These are phyloP conservation scores for Paecilomyces niveus DNA, from an alignment of 2,329 filamentous ascomycete species.

Conservation along the genomic window DNA sequence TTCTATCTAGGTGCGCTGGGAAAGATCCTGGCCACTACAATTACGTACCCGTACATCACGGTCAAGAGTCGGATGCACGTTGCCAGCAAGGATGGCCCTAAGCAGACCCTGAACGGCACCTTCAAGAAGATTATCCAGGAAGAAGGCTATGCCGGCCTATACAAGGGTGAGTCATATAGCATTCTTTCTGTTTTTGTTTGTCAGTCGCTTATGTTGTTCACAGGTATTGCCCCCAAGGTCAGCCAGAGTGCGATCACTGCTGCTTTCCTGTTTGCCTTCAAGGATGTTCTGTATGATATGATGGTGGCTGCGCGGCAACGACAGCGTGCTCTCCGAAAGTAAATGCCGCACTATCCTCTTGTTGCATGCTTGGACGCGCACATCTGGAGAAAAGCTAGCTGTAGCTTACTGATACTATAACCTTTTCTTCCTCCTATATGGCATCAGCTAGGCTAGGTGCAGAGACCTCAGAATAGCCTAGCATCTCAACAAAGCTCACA, in stretches of 20 bases:
- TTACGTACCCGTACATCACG: constrained; percentile 98
- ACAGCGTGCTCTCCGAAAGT: constrained; percentile 21
- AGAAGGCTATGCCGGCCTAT: constrained; percentile 86
- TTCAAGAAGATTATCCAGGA: constrained; percentile 74
- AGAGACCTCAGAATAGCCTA: neutral
- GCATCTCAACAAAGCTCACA: no score
- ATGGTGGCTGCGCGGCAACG: constrained; percentile 30
- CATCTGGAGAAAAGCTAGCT: neutral
- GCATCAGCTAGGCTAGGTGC: neutral
- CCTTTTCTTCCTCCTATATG: neutral
- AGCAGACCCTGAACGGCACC: constrained; percentile 71
- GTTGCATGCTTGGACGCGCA: neutral
- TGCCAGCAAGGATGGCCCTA: constrained; percentile 65
- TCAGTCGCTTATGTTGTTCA: constrained; percentile 7
- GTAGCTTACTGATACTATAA: neutral
- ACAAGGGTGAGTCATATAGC: constrained; percentile 64
- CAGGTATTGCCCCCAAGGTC: constrained; percentile 92
- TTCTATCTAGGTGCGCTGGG: constrained; percentile 89
- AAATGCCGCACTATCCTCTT: constrained; percentile 4
- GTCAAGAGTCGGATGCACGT: constrained; percentile 98
- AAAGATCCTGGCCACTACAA: constrained; percentile 86
- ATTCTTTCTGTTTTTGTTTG: constrained; percentile 5
- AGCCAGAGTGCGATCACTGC: constrained; percentile 95
- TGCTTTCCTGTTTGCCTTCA: constrained; percentile 94
- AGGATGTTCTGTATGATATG: constrained; percentile 81